Evolutionary conservation across 768 basidiomycete genomes (phyloP).

Genomic region (Mycena galopus): DNA sequence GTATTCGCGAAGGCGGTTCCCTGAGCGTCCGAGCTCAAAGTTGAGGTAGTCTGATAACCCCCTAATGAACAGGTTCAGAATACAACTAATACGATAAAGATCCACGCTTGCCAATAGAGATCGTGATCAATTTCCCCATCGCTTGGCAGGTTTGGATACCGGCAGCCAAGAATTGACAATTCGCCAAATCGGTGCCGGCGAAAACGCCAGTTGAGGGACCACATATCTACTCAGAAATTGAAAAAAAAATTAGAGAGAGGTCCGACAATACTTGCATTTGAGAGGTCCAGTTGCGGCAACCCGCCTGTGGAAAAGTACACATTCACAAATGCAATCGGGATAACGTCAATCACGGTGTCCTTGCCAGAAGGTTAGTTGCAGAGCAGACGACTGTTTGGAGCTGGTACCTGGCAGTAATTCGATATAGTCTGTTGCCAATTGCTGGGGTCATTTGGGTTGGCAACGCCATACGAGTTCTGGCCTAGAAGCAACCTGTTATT

Average conservation of each 20-base stretch:
- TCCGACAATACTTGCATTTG: slow-evolving; percentile 19
- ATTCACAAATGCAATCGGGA: slow-evolving; percentile 24
- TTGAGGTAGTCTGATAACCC: not conserved
- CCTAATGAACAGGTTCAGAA: not conserved
- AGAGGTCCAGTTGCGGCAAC: slow-evolving; percentile 27
- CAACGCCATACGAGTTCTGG: slow-evolving; percentile 72
- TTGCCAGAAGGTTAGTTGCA: not conserved
- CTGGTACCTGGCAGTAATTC: slow-evolving; percentile 63
- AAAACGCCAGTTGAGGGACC: slow-evolving; percentile 62
- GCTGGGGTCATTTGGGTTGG: slow-evolving; percentile 52
- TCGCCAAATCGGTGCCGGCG: slow-evolving; percentile 68
- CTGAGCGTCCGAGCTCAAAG: slow-evolving; percentile 62
- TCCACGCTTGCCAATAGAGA: slow-evolving; percentile 70
- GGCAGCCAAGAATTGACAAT: slow-evolving; percentile 71
- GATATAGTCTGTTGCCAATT: slow-evolving; percentile 65
- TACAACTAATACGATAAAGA: slow-evolving; percentile 41
- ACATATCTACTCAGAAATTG: slow-evolving; percentile 61
- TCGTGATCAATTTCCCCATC: slow-evolving; percentile 66
- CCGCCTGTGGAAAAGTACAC: slow-evolving; percentile 24
- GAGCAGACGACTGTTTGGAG: too few species aligned
- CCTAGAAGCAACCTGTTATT: slow-evolving; percentile 44
- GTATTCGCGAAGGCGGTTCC: slow-evolving; percentile 68
- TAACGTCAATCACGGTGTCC: slow-evolving; percentile 22
- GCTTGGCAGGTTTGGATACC: slow-evolving; percentile 76
- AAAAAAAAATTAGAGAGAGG: not conserved